phyloP scores from a whole-genome alignment of 2,329 filamentous ascomycete species.

The Penicillium paneum region DNA sequence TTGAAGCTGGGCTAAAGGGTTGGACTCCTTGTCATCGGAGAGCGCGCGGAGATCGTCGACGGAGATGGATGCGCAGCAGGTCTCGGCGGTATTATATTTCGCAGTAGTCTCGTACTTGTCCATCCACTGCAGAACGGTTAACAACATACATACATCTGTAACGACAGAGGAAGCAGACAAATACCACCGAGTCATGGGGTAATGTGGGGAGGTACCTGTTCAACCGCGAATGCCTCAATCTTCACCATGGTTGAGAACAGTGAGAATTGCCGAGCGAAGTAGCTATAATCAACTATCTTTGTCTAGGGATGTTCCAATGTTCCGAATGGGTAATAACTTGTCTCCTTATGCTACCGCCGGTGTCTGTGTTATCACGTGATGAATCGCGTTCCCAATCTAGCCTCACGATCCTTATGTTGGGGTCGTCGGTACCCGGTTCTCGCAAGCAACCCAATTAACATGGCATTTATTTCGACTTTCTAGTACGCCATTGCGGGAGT shows the following conservation, averaged over 20 bases:
- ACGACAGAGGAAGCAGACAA: neutral
- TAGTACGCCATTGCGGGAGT: too few species aligned
- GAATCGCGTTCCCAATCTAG: neutral
- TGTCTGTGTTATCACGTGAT: neutral
- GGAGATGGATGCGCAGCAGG: constrained; percentile 56
- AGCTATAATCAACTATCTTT: neutral
- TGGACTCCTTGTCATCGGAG: constrained; percentile 51
- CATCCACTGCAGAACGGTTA: constrained; percentile 50
- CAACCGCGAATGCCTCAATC: constrained; percentile 54
- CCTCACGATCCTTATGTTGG: neutral
- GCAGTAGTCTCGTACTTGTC: constrained; percentile 52
- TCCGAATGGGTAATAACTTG: neutral
- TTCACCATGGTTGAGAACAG: constrained; percentile 36
- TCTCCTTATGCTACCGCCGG: neutral
- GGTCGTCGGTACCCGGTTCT: too few species aligned
- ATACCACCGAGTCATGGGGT: neutral
- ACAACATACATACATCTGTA: neutral
- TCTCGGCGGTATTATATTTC: constrained; percentile 58
- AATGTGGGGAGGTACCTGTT: constrained; percentile 56
- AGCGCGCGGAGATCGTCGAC: constrained; percentile 52
- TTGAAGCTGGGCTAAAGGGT: constrained; percentile 43
- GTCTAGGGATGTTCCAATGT: neutral
- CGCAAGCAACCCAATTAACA: too few species aligned
- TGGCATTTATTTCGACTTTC: too few species aligned
- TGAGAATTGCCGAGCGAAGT: neutral